Conservation (phyloP, 495 filamentous ascomycete species). For the Lepraria neglecta region DNA sequence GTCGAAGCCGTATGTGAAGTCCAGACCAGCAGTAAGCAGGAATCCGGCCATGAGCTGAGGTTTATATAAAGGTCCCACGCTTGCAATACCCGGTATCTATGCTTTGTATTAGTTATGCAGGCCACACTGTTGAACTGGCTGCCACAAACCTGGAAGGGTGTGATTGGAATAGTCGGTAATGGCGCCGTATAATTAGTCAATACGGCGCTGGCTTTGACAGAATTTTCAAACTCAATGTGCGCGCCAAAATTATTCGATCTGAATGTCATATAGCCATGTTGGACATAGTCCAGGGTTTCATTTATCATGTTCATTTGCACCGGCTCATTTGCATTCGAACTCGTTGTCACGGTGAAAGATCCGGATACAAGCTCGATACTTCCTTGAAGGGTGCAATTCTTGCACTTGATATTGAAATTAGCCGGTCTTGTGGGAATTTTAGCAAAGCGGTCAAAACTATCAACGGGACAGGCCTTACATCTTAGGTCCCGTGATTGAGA, state of each 20-base stretch:
- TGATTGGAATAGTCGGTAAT: slow-evolving; percentile 29
- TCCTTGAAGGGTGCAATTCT: slow-evolving; percentile 31
- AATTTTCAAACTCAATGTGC: slow-evolving; percentile 31
- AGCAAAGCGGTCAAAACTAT: not conserved
- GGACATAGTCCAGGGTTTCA: slow-evolving; percentile 24
- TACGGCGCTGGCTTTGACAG: slow-evolving; percentile 16
- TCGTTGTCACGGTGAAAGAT: slow-evolving; percentile 21
- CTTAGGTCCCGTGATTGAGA: slow-evolving; percentile 12
- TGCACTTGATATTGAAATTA: slow-evolving; percentile 28
- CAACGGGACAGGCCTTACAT: slow-evolving; percentile 8
- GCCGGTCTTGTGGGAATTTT: slow-evolving; percentile 14
- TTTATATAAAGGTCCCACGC: slow-evolving; percentile 29
- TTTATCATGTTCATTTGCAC: slow-evolving; percentile 13
- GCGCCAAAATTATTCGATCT: slow-evolving; percentile 26
- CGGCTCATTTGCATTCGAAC: slow-evolving; percentile 1
- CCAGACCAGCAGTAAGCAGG: slow-evolving; percentile 22
- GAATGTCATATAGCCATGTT: slow-evolving; percentile 29
- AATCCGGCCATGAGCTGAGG: slow-evolving; percentile 24
- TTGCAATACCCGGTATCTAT: slow-evolving; percentile 31
- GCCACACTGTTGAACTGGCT: not conserved
- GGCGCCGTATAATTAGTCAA: slow-evolving; percentile 21
- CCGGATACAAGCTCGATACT: slow-evolving; percentile 29
- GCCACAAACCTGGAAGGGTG: slow-evolving; percentile 27
- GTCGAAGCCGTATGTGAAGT: slow-evolving; percentile 34
- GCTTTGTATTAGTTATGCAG: not conserved